Evolutionary conservation across 306 rosid species (phyloP), one percentile per base, ranked within the genome.

Genomic region (Rubus idaeus): DNA sequence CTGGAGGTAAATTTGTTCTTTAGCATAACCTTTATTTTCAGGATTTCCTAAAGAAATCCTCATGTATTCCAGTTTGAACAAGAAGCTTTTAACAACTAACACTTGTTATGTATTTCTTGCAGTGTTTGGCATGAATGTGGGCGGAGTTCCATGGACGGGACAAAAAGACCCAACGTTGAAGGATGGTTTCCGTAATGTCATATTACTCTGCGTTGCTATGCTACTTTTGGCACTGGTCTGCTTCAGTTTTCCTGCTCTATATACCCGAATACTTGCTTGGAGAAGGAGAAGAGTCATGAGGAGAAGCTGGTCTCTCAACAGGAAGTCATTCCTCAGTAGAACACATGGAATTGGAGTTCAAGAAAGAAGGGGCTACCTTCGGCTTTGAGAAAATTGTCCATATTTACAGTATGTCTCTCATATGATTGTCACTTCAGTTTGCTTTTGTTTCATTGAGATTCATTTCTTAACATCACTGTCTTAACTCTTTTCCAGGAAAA

Each of bases 111-210:
- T 72, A 18, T 60, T 53, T 75, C 71, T 72, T 66, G 78, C 96
- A 95, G 97, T 92, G 47, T 95, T 95, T 75, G 97, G 98, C 82
- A 95, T 95, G 98, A 95, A 92, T 76, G 98, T 95, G 10, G 97
- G 96, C 39, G 97, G 97, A 79, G 96, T 92, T 84, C 98, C 98
- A 41, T 95, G 98, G 98, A 95, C 97, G 3, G 93, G 83, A 46
- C 97, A 92, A 76, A 84, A 71, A 37, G 49, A 79, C 49, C 90
- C 96, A 0, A 83, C 60, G 39, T 75, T 86, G 60, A 87, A 86
- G 58, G 82, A 95, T 45, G 97, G 97, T 71, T 95, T 95, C 79
- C 93, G 92, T 12, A 90, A 95, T 41, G 98, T 95, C 68, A 84
- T 95, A 91, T 40, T 95, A 35, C 77, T 95, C n/a, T 89, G 94